Evolutionary conservation across 2,329 filamentous ascomycete species (phyloP).

Genomic region (Cephalotrichum gorgonifer): DNA sequence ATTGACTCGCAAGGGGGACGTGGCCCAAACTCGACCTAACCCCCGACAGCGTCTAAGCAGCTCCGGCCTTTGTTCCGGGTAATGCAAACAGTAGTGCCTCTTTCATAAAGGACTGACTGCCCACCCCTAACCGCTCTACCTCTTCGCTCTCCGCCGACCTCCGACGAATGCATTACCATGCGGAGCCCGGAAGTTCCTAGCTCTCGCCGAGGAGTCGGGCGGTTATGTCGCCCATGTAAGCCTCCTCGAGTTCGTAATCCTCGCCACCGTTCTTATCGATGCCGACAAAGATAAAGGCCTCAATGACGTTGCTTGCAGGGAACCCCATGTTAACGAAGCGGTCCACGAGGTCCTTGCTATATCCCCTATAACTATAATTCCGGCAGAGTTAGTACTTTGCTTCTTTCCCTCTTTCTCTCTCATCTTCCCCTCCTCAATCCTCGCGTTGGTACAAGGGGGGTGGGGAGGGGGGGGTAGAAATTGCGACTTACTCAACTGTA

Average conservation of each 20-base stretch:
- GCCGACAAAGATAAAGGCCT: conserved; percentile 70
- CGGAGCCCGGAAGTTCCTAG: no score
- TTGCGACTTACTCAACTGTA: conserved; percentile 4
- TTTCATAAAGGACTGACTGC: no score
- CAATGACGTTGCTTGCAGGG: conserved; percentile 73
- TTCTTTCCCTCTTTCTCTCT: not conserved
- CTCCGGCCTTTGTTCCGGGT: no score
- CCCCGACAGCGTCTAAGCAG: no score
- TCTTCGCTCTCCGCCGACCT: no score
- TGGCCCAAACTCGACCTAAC: no score
- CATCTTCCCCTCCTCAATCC: not conserved
- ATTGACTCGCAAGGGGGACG: no score
- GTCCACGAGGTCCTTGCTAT: conserved; percentile 73
- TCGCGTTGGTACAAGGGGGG: not conserved
- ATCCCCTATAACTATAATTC: conserved; percentile 66
- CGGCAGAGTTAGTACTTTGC: not conserved
- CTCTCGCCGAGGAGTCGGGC: conserved; percentile 74
- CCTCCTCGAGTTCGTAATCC: conserved; percentile 81
- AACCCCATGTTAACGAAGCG: conserved; percentile 89
- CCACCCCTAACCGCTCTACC: no score
- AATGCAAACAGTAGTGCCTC: no score
- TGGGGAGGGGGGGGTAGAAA: no score
- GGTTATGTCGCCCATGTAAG: conserved; percentile 83
- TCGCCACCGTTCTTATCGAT: conserved; percentile 69
- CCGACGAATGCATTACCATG: no score